Evolutionary conservation across 805 yeast species (phyloP).

Genomic region (Nakazawaea peltata): DNA sequence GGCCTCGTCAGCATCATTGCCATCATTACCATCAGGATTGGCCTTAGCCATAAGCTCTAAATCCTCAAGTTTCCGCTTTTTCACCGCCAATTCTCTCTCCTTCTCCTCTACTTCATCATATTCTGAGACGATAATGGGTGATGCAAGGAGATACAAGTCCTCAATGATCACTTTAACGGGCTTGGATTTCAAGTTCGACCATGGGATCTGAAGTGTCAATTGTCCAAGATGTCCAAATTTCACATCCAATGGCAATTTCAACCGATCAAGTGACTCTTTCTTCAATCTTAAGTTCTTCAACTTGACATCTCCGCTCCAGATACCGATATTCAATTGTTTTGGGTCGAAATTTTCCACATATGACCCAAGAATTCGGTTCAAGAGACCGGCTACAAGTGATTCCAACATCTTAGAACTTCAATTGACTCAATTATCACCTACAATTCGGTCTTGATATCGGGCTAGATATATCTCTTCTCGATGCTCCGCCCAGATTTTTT

Average conservation of each 20-base stretch:
- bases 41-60: conserved; percentile 58
- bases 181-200: conserved; percentile 89
- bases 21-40: conserved; percentile 12
- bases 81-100: conserved; percentile 52
- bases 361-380: conserved; percentile 56
- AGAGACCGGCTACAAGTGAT: conserved; percentile 53
- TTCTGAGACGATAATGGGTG: conserved; percentile 57
- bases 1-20: conserved; percentile 25
- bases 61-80: conserved; percentile 56
- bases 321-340: conserved; percentile 88
- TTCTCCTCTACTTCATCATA: conserved; percentile 50
- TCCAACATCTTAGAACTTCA: conserved; percentile 40
- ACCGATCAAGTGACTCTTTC: conserved; percentile 82
- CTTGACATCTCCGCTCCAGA: conserved; percentile 96
- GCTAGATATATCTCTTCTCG: too few species aligned
- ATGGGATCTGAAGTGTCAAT: conserved; percentile 86
- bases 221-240: conserved; percentile 86
- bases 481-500: too few species aligned
- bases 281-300: conserved; percentile 69
- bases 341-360: conserved; percentile 96
- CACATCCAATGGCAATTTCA: conserved; percentile 81
- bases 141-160: conserved; percentile 76
- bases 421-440: neutral
- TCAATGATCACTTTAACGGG: conserved; percentile 87
- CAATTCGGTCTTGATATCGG: too few species aligned